Evolutionary conservation across 805 yeast species (phyloP).

Genomic region (Suhomyces sp.): DNA sequence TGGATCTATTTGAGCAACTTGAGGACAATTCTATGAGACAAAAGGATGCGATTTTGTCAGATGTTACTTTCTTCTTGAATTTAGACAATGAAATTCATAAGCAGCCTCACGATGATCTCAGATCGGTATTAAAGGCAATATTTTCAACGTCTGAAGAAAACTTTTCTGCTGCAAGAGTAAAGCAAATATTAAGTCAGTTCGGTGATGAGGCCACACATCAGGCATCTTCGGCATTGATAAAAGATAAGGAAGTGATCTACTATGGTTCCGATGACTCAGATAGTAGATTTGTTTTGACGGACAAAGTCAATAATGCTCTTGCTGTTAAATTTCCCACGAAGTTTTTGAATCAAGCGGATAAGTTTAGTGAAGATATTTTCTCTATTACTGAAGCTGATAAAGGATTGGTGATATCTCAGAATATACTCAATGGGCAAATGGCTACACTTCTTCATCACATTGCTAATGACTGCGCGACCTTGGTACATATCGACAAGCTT

Average conservation of each 20-base stretch:
- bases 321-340: slow-evolving; percentile 34
- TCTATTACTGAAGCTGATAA: slow-evolving; percentile 44
- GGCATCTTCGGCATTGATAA: slow-evolving; percentile 53
- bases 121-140: slow-evolving; percentile 51
- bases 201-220: slow-evolving; percentile 48
- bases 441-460: slow-evolving; percentile 58
- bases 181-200: slow-evolving; percentile 42
- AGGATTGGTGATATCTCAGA: slow-evolving; percentile 55
- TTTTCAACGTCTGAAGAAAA: slow-evolving; percentile 53
- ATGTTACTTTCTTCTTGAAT: slow-evolving; percentile 43
- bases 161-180: slow-evolving; percentile 49
- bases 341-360: slow-evolving; percentile 46
- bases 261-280: slow-evolving; percentile 38
- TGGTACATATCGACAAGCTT: slow-evolving; percentile 48
- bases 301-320: slow-evolving; percentile 44
- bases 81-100: slow-evolving; percentile 10
- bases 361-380: slow-evolving; percentile 44
- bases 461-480: slow-evolving; percentile 22
- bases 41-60: slow-evolving; percentile 55
- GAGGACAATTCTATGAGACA: slow-evolving; percentile 69
- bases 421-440: slow-evolving; percentile 63
- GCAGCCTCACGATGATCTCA: slow-evolving; percentile 32
- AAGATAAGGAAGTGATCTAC: slow-evolving; percentile 55
- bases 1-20: slow-evolving; percentile 38
- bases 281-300: slow-evolving; percentile 57